Evolutionary conservation across 192 early-diverging fungal species (phyloP), one percentile per base, ranked within the genome.

Genomic region (Radiomyces spectabilis): DNA sequence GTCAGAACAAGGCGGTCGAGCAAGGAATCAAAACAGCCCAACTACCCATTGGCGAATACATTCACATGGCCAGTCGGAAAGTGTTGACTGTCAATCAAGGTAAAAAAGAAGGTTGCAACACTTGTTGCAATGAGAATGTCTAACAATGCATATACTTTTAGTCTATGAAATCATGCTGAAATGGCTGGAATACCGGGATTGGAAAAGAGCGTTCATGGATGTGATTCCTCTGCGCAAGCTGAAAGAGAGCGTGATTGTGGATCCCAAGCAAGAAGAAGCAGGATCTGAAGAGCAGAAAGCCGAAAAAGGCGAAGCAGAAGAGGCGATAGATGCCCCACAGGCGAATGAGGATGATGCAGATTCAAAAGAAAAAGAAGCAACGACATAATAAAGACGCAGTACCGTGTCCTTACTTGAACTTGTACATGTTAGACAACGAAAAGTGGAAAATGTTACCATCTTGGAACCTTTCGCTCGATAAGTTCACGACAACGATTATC

Each of bases 51-150:
- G 85, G 80, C 4, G 74, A 93, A 30, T 91, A 88, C 61, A 75
- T 98, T 33, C 65, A 85, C 46, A 73, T 98, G 77, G 63, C 75
- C 5, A 77, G 86, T 26, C 70, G 96, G 15, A 87, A 87, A 43
- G 86, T 98, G 4, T 66, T 98, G 38, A 92, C 96, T 5, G 87
- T 95, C 22, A 98, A 98, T 72, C 95, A 98, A 65, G 82, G 83
- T 80, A 74, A 53, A 41, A 35, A 51, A 26, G 26, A 25, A 12
- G 13, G 29, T 19, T 6, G 30, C 3, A 24, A 13, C 30, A 7
- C 0, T 5, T 22, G 9, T 33, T 15, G 2, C 5, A 34, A 51
- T 43, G n/a, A 2, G 15, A 22, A 29, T 16, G 12, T 5, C 53
- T 37, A 41, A 37, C n/a, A 27, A 0, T 24, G 10, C 12, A 3